Base-by-base conservation (phyloP, 2,329 filamentous ascomycete species). In the Claviceps monticola region DNA sequence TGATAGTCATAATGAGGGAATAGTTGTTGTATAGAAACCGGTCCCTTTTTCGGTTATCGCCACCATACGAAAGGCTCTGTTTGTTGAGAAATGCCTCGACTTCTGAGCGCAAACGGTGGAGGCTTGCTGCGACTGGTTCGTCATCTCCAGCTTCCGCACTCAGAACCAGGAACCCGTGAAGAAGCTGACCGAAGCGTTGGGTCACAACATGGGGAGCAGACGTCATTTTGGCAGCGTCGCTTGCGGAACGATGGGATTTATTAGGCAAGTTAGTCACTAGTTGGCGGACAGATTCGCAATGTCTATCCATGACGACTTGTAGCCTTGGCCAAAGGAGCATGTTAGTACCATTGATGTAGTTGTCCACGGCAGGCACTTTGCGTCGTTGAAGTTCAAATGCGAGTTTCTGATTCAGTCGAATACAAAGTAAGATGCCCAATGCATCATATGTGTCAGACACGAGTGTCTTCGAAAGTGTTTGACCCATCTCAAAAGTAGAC, bases 261-360 rank as follows among this genome's bases (percentile, higher is more conserved):
- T 63, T 73, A 61, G 64, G 81, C 62, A 73, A 76, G 52, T 61
- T 71, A 66, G 65, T 82, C 54, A 66, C 83, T 62, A 74, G 74
- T 64, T 63, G 76, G 49, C 84, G 85, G 38, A 98, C 76, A 1
- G 88, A 94, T 51, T 95, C 89, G 69, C 86, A 89, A 64, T 98
- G 93, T 51, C 84, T 78, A 64, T 95, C 90, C 82, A 98, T 95
- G 59, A 95, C 83, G 52, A 88, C 80, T 67, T 98, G 94, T 61
- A 98, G 86, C 26, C 91, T 84, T 7, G 93, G 93, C 93, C 93
- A 98, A 5, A 98, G 79, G 2, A 93, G 79, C 88, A 98, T 98
- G 62, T 86, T 90, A 5, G 88, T 95, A 46, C 82, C 90, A 65
- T 98, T 98, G 64, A 96, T 84, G 64, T 98, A 98, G 41, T 81